Base-by-base conservation (phyloP, 192 early-diverging fungal species). In the Umbelopsis isabellina region DNA sequence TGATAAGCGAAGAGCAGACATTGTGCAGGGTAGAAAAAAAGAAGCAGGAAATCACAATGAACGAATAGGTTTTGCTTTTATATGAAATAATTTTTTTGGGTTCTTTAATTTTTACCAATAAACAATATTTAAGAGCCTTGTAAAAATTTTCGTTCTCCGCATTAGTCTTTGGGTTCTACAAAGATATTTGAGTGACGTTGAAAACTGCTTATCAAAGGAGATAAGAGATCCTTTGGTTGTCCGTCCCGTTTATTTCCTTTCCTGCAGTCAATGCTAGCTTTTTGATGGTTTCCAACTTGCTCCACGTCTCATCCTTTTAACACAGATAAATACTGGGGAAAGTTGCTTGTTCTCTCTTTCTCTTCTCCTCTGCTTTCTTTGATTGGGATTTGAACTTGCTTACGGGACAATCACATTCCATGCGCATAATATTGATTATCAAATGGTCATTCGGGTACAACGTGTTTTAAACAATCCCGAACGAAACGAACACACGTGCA, bases 1-100 rank as follows among this genome's bases (percentile, higher is more conserved):
- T 46, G 65, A 65, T 45, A 71, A 72, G 65, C 71, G 64, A 64
- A 78, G 69, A 69, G 76, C 67, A 67, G 76, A 78, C 76, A 78
- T 78, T 46, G 22, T 48, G 41, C 20, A 37, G 47, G 48, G n/a
- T 49, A 72, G 21, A 58, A 64, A 72, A 68, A 72, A 72, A 68
- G 41, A 23, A 11, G n/a, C 49, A 25, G 64, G 52, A 61, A 71
- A 46, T 11, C 20, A 23, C 30, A 72, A 69, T 25, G 55, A 69
- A 77, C 27, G 11, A 16, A 61, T 35, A 25, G 37, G 37, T 41
- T 41, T 33, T 35, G 30, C 30, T 27, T 61, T 61, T 61, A 61
- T 61, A 61, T 61, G 33, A 25, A 25, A 61, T 35, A 61, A 35
- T 61, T 61, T 61, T 61, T 12, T 20, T 30, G 45, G 33, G 33